Evolutionary conservation across 495 filamentous ascomycete species (phyloP).

Genomic region (Aspergillus carlsbadensis): DNA sequence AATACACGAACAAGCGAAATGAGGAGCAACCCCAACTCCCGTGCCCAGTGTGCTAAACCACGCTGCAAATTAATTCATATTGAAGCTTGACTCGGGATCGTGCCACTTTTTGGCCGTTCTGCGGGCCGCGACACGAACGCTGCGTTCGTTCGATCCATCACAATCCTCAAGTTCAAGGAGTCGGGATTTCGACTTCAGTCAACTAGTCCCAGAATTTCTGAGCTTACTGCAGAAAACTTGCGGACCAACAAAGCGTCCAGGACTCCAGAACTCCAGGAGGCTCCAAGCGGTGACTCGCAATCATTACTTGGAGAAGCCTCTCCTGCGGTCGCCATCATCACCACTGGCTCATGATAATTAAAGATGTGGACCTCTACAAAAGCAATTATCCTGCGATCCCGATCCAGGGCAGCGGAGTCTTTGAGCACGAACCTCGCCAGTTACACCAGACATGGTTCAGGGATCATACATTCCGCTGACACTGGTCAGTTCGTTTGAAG

Average conservation of each 20-base stretch:
- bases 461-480: not conserved
- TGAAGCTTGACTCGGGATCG: conserved; percentile 11
- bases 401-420: not conserved
- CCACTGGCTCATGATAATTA: not conserved
- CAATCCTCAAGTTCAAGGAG: not conserved
- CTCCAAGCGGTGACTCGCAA: conserved; percentile 1
- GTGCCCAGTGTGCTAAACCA: conserved; percentile 5
- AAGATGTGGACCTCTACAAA: conserved; percentile 12
- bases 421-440: conserved; percentile 6
- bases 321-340: not conserved
- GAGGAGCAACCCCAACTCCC: conserved; percentile 6
- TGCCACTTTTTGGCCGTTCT: conserved; percentile 1
- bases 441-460: not conserved
- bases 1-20: conserved; percentile 12
- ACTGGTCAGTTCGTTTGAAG: not conserved
- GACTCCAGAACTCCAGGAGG: not conserved
- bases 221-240: too few relatives aligned
- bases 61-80: conserved; percentile 1
- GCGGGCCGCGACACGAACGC: not conserved
- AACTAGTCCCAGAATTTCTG: too few relatives aligned
- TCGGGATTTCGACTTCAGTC: too few relatives aligned
- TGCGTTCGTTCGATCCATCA: not conserved
- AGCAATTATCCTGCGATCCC: conserved; percentile 9
- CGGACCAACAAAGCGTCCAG: too few relatives aligned
- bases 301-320: conserved; percentile 3